Evolutionary conservation across 108 stramenopile species (phyloP).

Genomic region (Cyclotella choctawhatcheeana): DNA sequence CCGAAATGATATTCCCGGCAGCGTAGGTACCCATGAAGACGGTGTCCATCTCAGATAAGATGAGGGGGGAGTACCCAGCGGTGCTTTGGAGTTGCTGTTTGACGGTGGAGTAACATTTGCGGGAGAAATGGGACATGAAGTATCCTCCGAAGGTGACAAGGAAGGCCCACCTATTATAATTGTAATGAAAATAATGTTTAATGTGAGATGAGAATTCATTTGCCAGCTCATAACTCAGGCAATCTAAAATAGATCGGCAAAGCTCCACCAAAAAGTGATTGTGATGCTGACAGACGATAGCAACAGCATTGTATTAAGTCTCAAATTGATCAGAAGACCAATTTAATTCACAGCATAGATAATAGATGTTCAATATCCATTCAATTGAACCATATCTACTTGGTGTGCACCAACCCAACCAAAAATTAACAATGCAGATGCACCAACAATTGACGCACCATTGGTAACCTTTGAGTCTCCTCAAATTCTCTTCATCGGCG

Average conservation of each 20-base stretch:
- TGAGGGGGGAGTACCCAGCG: constrained; percentile 77
- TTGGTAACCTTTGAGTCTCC: constrained; percentile 84
- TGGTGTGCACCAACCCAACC: too few relatives aligned
- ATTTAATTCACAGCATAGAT: too few relatives aligned
- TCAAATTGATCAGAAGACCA: too few relatives aligned
- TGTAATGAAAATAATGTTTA: neutral
- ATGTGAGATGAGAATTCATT: neutral
- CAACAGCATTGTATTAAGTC: too few relatives aligned
- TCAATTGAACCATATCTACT: too few relatives aligned
- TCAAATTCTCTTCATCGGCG: constrained; percentile 71
- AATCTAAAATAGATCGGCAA: too few relatives aligned
- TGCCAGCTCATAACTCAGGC: too few relatives aligned
- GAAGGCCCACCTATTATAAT: constrained; percentile 80
- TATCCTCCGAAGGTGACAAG: constrained; percentile 95
- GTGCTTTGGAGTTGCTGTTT: constrained; percentile 83
- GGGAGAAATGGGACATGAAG: constrained; percentile 95
- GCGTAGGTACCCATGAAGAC: constrained; percentile 97
- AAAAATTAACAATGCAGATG: neutral
- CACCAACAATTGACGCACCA: constrained; percentile 58
- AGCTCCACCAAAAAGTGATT: too few relatives aligned
- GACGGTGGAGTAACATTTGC: constrained; percentile 97
- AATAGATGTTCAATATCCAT: too few relatives aligned
- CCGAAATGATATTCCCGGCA: constrained; percentile 91
- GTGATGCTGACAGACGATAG: too few relatives aligned
- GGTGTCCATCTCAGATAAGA: constrained; percentile 93